phyloP scores from a whole-genome alignment of 2,329 filamentous ascomycete species.

The Fusarium sterilihyphosum region DNA sequence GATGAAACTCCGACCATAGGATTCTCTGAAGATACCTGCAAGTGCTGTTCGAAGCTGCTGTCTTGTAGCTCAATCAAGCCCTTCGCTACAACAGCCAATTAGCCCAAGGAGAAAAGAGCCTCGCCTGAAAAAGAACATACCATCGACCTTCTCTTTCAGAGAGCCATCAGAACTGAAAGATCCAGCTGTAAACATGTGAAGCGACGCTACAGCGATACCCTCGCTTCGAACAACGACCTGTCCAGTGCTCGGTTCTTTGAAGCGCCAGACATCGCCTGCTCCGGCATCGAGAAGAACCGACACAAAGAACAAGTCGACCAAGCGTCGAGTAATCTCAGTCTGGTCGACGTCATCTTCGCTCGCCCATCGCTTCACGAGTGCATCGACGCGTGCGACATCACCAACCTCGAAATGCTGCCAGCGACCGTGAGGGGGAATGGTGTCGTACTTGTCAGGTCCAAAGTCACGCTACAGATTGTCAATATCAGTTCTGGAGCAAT shows the following conservation, averaged over 20 bases:
- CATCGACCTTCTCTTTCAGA: slow-evolving; percentile 45
- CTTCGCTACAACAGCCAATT: slow-evolving; percentile 29
- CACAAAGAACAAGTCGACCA: slow-evolving; percentile 70
- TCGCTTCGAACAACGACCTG: slow-evolving; percentile 56
- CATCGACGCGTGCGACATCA: slow-evolving; percentile 58
- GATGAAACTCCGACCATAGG: slow-evolving; percentile 58
- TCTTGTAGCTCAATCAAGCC: slow-evolving; percentile 49
- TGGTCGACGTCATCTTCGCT: slow-evolving; percentile 47
- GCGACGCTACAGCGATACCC: slow-evolving; percentile 60
- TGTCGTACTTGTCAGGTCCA: slow-evolving; percentile 56
- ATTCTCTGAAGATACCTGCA: slow-evolving; percentile 57
- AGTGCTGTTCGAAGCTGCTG: slow-evolving; percentile 48
- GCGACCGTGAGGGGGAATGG: slow-evolving; percentile 65
- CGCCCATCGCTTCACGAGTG: slow-evolving; percentile 58
- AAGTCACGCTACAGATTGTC: slow-evolving; percentile 52
- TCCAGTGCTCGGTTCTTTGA: slow-evolving; percentile 51
- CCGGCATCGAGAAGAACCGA: slow-evolving; percentile 68
- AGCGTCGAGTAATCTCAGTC: slow-evolving; percentile 59
- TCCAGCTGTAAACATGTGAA: slow-evolving; percentile 60
- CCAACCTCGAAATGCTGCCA: slow-evolving; percentile 73
- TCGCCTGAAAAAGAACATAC: slow-evolving; percentile 33
- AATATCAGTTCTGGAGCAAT: too few species aligned
- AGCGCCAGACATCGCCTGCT: slow-evolving; percentile 61
- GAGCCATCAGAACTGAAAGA: slow-evolving; percentile 46
- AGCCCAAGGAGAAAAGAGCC: neutral